Evolutionary conservation across 2,329 filamentous ascomycete species (phyloP).

Genomic region (Phialophora chinensis): DNA sequence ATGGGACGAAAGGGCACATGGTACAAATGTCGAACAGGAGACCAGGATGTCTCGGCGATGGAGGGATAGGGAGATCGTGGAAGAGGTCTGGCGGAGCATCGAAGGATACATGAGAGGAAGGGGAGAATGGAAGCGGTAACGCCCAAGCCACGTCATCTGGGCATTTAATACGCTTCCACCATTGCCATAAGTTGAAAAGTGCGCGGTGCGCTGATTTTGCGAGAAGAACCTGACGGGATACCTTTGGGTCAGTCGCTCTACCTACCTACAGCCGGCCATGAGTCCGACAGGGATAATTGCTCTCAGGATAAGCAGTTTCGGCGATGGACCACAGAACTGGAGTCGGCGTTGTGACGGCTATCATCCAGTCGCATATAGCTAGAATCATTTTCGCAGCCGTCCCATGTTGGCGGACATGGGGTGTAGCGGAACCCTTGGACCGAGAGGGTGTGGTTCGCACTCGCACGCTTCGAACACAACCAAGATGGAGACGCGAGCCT

Average conservation of each 20-base stretch:
- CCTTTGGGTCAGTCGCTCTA: not conserved
- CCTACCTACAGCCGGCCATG: not conserved
- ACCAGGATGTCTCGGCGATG: conserved; percentile 64
- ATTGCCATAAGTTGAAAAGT: not conserved
- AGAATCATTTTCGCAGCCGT: not conserved
- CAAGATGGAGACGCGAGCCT: not conserved
- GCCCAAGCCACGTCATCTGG: not conserved
- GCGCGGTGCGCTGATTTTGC: not conserved
- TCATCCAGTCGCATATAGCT: not conserved
- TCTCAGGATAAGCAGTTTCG: not conserved
- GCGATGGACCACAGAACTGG: not conserved
- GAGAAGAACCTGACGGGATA: not conserved
- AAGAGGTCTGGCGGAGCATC: conserved; percentile 87
- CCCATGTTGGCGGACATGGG: not conserved
- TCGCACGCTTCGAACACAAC: not conserved
- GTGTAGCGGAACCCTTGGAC: not conserved
- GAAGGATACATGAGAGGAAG: conserved; percentile 85
- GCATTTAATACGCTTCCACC: not conserved
- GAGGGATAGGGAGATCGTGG: conserved; percentile 90
- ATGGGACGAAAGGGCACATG: conserved; percentile 63
- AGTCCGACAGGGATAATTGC: not conserved
- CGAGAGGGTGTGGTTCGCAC: not conserved
- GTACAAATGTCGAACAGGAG: conserved; percentile 37
- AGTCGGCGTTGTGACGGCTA: not conserved
- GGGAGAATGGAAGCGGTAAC: conserved; percentile 54